phyloP scores from a whole-genome alignment of 495 filamentous ascomycete species.

The Xylaria castorea region DNA sequence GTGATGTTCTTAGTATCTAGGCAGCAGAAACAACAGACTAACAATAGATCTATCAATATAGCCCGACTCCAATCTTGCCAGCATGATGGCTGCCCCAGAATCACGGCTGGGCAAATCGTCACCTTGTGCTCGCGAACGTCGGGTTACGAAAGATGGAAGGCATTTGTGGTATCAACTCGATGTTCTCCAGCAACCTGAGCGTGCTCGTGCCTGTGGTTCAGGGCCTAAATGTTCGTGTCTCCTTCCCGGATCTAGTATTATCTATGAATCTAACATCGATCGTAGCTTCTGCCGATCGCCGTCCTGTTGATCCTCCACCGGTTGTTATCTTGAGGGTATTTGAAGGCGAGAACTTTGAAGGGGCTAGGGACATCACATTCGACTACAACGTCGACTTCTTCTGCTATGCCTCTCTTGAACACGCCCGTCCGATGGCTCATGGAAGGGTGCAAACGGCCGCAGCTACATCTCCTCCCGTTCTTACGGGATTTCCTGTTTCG shows the following conservation, averaged over 20 bases:
- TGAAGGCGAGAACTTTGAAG: constrained; percentile 68
- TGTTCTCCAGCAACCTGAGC: constrained; percentile 93
- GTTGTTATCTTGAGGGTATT: constrained; percentile 92
- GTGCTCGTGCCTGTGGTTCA: constrained; percentile 94
- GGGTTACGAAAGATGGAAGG: constrained; percentile 79
- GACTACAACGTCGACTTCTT: constrained; percentile 97
- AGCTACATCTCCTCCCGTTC: constrained; percentile 74
- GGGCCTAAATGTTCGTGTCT: constrained; percentile 85
- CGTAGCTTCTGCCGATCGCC: constrained; percentile 90
- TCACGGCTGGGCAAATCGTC: constrained; percentile 53
- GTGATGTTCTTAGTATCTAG: not conserved
- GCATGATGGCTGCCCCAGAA: constrained; percentile 57
- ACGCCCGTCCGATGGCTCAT: constrained; percentile 84
- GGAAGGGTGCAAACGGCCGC: constrained; percentile 71
- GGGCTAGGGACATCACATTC: constrained; percentile 82
- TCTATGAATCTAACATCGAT: constrained; percentile 25
- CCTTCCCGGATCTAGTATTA: constrained; percentile 8
- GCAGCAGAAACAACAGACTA: not conserved
- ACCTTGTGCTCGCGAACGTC: constrained; percentile 59
- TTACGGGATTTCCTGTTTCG: constrained; percentile 95
- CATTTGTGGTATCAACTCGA: constrained; percentile 80
- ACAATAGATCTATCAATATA: constrained; percentile 26
- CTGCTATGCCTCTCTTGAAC: constrained; percentile 90
- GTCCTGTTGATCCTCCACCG: constrained; percentile 94
- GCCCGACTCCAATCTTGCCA: constrained; percentile 48